Evolutionary conservation across 1,139 yeast genomes (phyloP), one percentile per base, ranked within the genome.

Genomic region (Kurtzmaniella quercitrusa): DNA sequence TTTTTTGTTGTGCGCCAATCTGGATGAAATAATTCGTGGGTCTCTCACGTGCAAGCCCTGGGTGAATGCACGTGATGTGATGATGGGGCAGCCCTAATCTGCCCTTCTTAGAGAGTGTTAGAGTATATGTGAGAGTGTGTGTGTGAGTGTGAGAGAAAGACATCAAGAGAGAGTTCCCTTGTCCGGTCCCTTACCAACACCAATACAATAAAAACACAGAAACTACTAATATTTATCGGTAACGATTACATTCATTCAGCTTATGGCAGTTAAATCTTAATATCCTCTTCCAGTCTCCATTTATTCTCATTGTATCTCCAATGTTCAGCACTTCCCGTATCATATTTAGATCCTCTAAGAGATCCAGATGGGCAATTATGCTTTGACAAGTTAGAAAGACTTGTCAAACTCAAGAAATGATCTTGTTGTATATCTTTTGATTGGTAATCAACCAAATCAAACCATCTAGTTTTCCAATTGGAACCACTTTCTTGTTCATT

Each of bases 391-490:
- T 70, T 70, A 36, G 85, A 79, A 55, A 76, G 58, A 39, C 70
- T 65, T 21, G 84, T 72, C 54, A 85, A 70, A 46, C 67, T 69
- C 21, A 74, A 56, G 50, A 82, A 82, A 15, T 69, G 62, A 51
- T 79, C 84, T 3, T 48, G 37, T 15, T 54, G 51, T 23, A 58
- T 63, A 34, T 53, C 46, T 8, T 50, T 51, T 3, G 56, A 54
- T 19, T 58, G 55, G 49, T 77, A 70, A 57, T 83, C 84, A 25
- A 75, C 68, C 48, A 69, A 64, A 48, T 77, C 77, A 57, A 90
- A 90, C 93, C 95, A 90, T 63, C 93, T 80, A 43, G 81, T 77
- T 52, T 77, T 65, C 97, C 96, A 90, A 43, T 59, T 58, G 21
- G 60, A 58, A 37, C 86, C 91, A 8, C 75, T 63, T 40, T 75